phyloP scores from a whole-genome alignment of 2,329 filamentous ascomycete genomes.

The Aspergillus ochraceus region DNA sequence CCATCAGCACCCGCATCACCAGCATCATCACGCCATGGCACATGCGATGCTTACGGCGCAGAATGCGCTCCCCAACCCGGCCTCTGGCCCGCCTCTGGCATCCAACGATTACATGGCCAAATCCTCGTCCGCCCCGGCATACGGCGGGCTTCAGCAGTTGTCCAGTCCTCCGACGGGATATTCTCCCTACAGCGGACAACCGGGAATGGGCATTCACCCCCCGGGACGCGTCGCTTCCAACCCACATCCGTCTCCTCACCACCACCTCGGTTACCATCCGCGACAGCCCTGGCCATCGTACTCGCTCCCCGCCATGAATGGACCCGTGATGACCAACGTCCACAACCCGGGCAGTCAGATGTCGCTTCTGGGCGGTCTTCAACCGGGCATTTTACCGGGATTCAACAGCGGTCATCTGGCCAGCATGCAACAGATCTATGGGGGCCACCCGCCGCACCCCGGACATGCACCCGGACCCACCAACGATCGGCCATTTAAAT shows the following conservation, averaged over 20 bases:
- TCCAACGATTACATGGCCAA: constrained; percentile 59
- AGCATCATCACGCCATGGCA: constrained; percentile 47
- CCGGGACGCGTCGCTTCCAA: constrained; percentile 49
- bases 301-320: constrained; percentile 62
- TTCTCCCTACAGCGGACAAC: constrained; percentile 39
- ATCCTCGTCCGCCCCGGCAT: constrained; percentile 51
- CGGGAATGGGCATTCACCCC: constrained; percentile 39
- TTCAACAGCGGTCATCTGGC: constrained; percentile 63
- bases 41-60: constrained; percentile 52
- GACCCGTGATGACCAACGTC: constrained; percentile 75
- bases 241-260: constrained; percentile 22
- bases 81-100: constrained; percentile 52
- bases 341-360: constrained; percentile 72
- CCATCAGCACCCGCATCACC: constrained; percentile 12
- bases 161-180: constrained; percentile 51
- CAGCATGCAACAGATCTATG: constrained; percentile 62
- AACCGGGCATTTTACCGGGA: constrained; percentile 55
- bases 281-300: constrained; percentile 53
- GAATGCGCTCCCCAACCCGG: constrained; percentile 29
- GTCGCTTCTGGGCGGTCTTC: constrained; percentile 65
- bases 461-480: constrained; percentile 55
- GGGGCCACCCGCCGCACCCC: constrained; percentile 52
- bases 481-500: constrained; percentile 89
- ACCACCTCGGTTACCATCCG: constrained; percentile 32
- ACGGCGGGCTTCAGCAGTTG: constrained; percentile 41